phyloP scores from a whole-genome alignment of 73 alveolate genomes.

The Paramecium caudatum region DNA sequence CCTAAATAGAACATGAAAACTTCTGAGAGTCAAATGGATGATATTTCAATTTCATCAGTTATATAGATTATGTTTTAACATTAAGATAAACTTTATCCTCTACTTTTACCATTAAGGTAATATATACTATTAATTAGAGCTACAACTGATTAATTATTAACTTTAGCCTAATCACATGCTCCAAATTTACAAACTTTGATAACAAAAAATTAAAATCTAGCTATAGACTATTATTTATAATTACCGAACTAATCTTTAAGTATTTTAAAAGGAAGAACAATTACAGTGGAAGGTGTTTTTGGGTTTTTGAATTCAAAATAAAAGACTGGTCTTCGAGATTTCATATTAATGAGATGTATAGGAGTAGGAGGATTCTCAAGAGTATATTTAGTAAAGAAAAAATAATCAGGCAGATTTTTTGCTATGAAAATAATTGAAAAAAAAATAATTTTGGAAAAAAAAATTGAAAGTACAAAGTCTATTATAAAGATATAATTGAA shows the following conservation, averaged over 20 bases:
- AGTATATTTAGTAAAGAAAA: slow-evolving; percentile 84
- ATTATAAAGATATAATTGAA: slow-evolving; percentile 66
- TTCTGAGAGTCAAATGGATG: slow-evolving; percentile 16
- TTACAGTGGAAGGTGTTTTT: background rate
- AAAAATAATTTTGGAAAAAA: slow-evolving; percentile 77
- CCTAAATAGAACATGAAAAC: slow-evolving; percentile 25
- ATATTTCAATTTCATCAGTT: background rate
- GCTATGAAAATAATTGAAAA: slow-evolving; percentile 89
- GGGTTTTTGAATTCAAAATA: background rate
- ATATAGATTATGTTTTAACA: background rate
- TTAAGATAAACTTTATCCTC: slow-evolving; percentile 10
- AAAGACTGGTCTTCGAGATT: slow-evolving; percentile 23
- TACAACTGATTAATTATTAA: background rate
- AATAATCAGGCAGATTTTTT: slow-evolving; percentile 86
- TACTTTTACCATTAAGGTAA: background rate
- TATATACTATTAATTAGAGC: background rate
- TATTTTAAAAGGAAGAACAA: background rate
- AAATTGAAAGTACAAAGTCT: slow-evolving; percentile 74
- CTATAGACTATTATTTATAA: slow-evolving; percentile 64
- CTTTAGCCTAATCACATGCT: background rate
- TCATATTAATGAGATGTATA: slow-evolving; percentile 81
- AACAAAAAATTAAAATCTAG: slow-evolving; percentile 41
- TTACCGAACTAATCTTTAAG: slow-evolving; percentile 52
- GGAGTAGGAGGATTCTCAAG: slow-evolving; percentile 94
- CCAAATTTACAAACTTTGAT: background rate